Evolutionary conservation across 108 stramenopile species (phyloP), one percentile per base, ranked within the genome.

Genomic region (Pelagomonas calceolata): DNA sequence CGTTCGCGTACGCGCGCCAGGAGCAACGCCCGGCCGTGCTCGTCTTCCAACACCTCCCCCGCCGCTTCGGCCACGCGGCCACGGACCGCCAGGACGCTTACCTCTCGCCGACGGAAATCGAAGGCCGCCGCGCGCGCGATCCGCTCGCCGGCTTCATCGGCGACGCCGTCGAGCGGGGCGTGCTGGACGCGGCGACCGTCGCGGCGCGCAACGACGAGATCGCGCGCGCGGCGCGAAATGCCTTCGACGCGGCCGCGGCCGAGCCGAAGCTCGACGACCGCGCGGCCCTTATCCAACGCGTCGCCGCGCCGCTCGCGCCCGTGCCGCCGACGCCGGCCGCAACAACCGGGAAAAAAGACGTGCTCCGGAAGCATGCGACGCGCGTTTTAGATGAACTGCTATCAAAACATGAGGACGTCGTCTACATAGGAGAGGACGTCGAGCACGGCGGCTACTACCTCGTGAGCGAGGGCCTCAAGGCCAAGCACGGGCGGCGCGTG

Each of bases 1-100:
- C 89, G 0, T 35, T 74, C 0, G 76, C 70, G 17, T 88, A 89
- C 74, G 71, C 83, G n/a, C 84, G 92, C 16, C 79, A 80, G 32
- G 36, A 78, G 34, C 70, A 80, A 34, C 79, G 81, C 21, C 92
- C 92, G 0, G 79, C 85, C 35, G 76, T 91, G 9, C 33, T 93
- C 15, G 45, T 89, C 7, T 86, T 88, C 70, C 68, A 82, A 51
- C 81, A 82, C 32, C 45, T 91, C 0, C 74, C 81, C 16, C 82
- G 92, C 12, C 80, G 92, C 34, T 91, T 93, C 81, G 92, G 92
- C 32, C 92, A 93, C 76, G 92, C 92, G 0, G 89, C 92, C 4
- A 91, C 90, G 4, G 90, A 93, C 76, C 80, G 90, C 18, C 92
- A 93, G 45, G 65, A 66, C 71, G 88, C 88, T 4, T 93, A 93